These are phyloP conservation scores for Pseudogymnoascus verrucosus DNA, from an alignment of 2,329 filamentous ascomycete species.

Conservation along the genomic window DNA sequence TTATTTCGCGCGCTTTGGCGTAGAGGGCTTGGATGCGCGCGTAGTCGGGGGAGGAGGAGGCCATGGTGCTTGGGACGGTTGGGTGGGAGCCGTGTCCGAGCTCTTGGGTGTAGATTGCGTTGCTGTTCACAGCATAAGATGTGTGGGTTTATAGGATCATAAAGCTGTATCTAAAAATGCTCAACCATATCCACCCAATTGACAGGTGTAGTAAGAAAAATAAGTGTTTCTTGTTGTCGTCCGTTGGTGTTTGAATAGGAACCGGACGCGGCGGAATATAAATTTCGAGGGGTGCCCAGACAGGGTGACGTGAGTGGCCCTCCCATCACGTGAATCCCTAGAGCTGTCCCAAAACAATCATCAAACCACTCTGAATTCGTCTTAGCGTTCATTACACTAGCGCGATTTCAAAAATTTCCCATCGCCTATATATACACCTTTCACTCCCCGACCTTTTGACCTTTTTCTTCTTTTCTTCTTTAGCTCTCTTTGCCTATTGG, in stretches of 20 bases:
- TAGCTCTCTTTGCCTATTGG: slow-evolving; percentile 52
- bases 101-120: not conserved
- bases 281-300: not conserved
- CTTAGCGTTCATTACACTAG: not conserved
- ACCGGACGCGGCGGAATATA: not conserved
- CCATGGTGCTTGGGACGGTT: not conserved
- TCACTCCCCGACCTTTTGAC: not conserved
- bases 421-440: no score
- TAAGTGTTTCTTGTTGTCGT: not conserved
- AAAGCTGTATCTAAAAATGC: not conserved
- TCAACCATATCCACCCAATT: not conserved
- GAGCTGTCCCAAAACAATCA: not conserved
- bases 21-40: not conserved
- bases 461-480: slow-evolving; percentile 25
- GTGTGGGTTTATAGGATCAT: not conserved
- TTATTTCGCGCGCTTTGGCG: not conserved
- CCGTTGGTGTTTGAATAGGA: not conserved
- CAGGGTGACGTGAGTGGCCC: not conserved
- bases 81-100: not conserved
- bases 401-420: no score
- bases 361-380: not conserved
- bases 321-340: not conserved
- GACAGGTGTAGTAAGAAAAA: not conserved
- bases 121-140: not conserved
- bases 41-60: not conserved